These are phyloP conservation scores for Chrysosporium queenslandicum DNA, from an alignment of 2,329 filamentous ascomycete genomes.

Conservation along the genomic window DNA sequence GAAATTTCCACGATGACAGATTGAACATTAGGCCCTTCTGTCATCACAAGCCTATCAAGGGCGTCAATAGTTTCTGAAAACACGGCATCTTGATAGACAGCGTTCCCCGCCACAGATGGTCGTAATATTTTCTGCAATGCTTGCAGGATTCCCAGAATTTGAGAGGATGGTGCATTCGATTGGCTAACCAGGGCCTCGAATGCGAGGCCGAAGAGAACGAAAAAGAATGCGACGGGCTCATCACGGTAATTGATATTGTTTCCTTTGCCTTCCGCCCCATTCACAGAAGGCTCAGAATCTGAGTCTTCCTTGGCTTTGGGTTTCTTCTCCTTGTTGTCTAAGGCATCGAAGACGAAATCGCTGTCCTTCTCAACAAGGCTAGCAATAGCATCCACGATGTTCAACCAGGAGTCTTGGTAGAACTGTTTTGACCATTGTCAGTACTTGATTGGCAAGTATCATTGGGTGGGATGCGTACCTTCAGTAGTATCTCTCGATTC, in stretches of 20 bases:
- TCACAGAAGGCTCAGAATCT: conserved; percentile 16
- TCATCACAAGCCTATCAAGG: conserved; percentile 82
- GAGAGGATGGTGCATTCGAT: conserved; percentile 57
- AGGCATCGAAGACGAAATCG: conserved; percentile 90
- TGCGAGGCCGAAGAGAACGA: conserved; percentile 89
- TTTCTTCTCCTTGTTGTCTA: conserved; percentile 46
- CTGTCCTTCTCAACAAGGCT: conserved; percentile 96
- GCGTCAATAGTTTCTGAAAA: conserved; percentile 97
- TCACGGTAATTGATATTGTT: conserved; percentile 94
- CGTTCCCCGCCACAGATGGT: conserved; percentile 87
- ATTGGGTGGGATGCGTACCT: conserved; percentile 35
- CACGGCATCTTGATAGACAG: conserved; percentile 89
- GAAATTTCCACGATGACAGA: conserved; percentile 90
- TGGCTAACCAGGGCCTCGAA: conserved; percentile 90
- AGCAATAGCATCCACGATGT: conserved; percentile 91
- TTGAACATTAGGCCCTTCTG: conserved; percentile 80
- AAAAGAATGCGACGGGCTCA: conserved; percentile 97
- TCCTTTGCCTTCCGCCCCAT: conserved; percentile 45
- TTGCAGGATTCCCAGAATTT: conserved; percentile 77
- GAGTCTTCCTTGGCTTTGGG: conserved; percentile 2
- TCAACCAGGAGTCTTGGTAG: conserved; percentile 95
- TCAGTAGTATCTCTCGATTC: conserved; percentile 83
- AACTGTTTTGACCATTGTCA: conserved; percentile 46
- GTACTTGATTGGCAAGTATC: not conserved
- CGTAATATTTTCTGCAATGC: conserved; percentile 91